phyloP scores from a whole-genome alignment of 345 rosid species.

The Populus nigra region DNA sequence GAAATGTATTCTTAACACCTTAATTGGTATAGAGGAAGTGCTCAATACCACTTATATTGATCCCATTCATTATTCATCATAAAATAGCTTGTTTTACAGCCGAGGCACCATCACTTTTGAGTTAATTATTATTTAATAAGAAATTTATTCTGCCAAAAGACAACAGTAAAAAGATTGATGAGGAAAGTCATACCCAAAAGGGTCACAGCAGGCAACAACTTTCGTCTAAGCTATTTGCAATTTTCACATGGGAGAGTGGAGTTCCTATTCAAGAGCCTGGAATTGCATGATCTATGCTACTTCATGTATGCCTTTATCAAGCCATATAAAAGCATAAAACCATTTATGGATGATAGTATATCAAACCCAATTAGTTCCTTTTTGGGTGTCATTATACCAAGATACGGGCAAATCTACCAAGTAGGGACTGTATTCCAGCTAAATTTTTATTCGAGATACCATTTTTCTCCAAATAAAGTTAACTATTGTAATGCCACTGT shows the following conservation, averaged over 20 bases:
- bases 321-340: not conserved
- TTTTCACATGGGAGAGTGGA: not conserved
- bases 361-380: not conserved
- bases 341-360: not conserved
- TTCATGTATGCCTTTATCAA: not conserved
- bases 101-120: not conserved
- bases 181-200: not conserved
- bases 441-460: not conserved
- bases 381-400: constrained; percentile 18
- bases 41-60: not conserved
- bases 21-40: not conserved
- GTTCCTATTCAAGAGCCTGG: not conserved
- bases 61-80: not conserved
- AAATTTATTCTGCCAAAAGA: not conserved
- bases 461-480: not conserved
- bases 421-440: not conserved
- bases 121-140: not conserved
- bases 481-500: not conserved
- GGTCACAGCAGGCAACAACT: not conserved
- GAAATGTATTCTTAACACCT: not conserved
- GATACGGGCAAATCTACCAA: not conserved
- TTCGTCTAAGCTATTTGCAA: not conserved
- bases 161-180: not conserved
- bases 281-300: not conserved
- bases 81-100: not conserved